phyloP scores from a whole-genome alignment of 2,329 filamentous ascomycete species.

The Aspergillus terreus region DNA sequence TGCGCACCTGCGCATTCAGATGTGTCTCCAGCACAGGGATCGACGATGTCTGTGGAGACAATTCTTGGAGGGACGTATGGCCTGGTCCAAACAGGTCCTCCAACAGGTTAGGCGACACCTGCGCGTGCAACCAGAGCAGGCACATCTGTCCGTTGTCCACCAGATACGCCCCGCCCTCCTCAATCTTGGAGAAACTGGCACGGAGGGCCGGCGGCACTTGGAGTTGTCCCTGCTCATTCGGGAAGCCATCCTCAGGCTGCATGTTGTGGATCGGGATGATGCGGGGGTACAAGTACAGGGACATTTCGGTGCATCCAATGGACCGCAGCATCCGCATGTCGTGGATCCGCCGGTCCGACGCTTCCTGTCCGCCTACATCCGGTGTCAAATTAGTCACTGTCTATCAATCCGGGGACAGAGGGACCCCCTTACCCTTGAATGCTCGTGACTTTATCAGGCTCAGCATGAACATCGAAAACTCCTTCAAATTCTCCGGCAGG shows the following conservation, averaged over 20 bases:
- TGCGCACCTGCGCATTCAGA: constrained; percentile 90
- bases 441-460: constrained; percentile 84
- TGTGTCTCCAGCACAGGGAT: constrained; percentile 86
- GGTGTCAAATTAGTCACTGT: constrained; percentile 5
- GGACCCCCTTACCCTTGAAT: constrained; percentile 64
- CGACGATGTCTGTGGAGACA: constrained; percentile 77
- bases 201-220: constrained; percentile 77
- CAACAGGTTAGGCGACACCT: constrained; percentile 88
- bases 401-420: not conserved
- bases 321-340: constrained; percentile 86
- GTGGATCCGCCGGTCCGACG: constrained; percentile 83
- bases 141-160: constrained; percentile 93
- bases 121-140: constrained; percentile 85
- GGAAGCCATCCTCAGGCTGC: constrained; percentile 80
- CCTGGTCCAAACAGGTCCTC: constrained; percentile 84
- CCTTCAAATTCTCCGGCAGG: constrained; percentile 91
- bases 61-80: constrained; percentile 63
- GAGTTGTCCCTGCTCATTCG: constrained; percentile 86
- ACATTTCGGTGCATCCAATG: constrained; percentile 81
- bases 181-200: constrained; percentile 80
- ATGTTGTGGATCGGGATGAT: constrained; percentile 92
- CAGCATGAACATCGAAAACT: constrained; percentile 95
- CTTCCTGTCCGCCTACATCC: constrained; percentile 69
- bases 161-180: constrained; percentile 89
- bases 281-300: constrained; percentile 89